These are phyloP conservation scores for Globisporangium paddicum DNA, from an alignment of 352 stramenopile species.

Conservation along the genomic window DNA sequence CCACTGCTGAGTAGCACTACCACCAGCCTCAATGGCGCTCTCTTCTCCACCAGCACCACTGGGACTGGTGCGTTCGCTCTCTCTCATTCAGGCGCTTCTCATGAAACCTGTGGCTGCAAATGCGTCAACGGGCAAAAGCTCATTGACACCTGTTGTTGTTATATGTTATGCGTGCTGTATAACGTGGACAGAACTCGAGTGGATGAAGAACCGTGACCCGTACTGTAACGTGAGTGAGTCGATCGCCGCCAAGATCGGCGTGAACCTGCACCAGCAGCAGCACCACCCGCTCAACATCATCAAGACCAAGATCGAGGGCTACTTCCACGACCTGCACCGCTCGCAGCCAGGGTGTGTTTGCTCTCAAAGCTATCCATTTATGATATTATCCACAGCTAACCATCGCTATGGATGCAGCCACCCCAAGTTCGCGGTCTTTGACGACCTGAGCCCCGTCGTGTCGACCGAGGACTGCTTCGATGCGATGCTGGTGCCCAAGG, in stretches of 20 bases:
- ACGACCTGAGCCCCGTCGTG: slow-evolving; percentile 83
- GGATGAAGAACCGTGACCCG: slow-evolving; percentile 75
- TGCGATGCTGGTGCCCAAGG: slow-evolving; percentile 88
- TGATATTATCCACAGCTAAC: neutral
- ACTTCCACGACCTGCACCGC: slow-evolving; percentile 78
- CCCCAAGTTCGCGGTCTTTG: slow-evolving; percentile 79
- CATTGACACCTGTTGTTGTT: neutral
- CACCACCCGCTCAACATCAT: slow-evolving; percentile 92
- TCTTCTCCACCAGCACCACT: neutral
- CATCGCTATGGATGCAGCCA: slow-evolving; percentile 23
- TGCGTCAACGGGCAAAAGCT: too few species aligned
- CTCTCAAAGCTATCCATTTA: neutral
- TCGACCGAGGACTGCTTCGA: slow-evolving; percentile 90
- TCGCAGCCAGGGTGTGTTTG: slow-evolving; percentile 36
- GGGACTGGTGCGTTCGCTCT: neutral
- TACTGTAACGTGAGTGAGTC: slow-evolving; percentile 86
- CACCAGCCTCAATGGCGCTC: neutral
- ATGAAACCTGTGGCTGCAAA: neutral
- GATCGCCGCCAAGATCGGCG: slow-evolving; percentile 86
- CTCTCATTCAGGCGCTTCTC: too few species aligned
- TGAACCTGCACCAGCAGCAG: slow-evolving; percentile 79
- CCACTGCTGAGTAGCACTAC: neutral
- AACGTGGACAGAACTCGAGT: slow-evolving; percentile 44
- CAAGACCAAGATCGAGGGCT: slow-evolving; percentile 90
- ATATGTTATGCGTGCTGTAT: neutral